phyloP scores from a whole-genome alignment of 352 stramenopile species.

The Elongisporangium anandrum region DNA sequence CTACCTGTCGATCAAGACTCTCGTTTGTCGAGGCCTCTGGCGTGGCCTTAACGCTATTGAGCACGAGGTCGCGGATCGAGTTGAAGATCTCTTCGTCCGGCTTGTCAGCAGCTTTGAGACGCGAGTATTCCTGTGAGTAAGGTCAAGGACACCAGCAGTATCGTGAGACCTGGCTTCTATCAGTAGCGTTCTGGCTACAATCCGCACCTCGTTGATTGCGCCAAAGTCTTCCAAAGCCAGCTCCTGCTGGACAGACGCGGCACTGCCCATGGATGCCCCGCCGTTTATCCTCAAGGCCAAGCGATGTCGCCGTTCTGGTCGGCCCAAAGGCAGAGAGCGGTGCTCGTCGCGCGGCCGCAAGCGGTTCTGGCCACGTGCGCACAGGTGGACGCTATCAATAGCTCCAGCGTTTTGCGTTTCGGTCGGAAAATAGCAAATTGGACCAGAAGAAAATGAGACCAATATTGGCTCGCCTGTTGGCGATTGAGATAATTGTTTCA shows the following conservation, averaged over 20 bases:
- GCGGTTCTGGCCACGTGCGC: too few relatives aligned
- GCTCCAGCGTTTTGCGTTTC: too few relatives aligned
- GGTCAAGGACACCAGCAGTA: too few relatives aligned
- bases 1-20: neutral
- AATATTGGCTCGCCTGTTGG: too few relatives aligned
- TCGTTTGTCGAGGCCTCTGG: conserved; percentile 3
- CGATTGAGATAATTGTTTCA: too few relatives aligned
- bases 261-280: conserved; percentile 4
- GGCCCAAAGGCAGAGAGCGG: neutral
- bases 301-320: conserved; percentile 7
- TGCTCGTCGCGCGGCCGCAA: too few relatives aligned
- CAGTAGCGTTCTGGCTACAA: too few relatives aligned
- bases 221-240: conserved; percentile 1
- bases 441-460: too few relatives aligned
- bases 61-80: conserved; percentile 29
- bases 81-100: conserved; percentile 40
- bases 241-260: neutral
- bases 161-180: too few relatives aligned
- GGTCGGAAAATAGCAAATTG: too few relatives aligned
- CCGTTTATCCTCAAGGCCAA: neutral
- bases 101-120: conserved; percentile 23
- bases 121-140: conserved; percentile 24
- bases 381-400: too few relatives aligned
- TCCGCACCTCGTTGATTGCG: conserved; percentile 1
- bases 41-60: conserved; percentile 9